Evolutionary conservation across 169 alveolate genomes (phyloP).

Genomic region (Eimeria mitis): DNA sequence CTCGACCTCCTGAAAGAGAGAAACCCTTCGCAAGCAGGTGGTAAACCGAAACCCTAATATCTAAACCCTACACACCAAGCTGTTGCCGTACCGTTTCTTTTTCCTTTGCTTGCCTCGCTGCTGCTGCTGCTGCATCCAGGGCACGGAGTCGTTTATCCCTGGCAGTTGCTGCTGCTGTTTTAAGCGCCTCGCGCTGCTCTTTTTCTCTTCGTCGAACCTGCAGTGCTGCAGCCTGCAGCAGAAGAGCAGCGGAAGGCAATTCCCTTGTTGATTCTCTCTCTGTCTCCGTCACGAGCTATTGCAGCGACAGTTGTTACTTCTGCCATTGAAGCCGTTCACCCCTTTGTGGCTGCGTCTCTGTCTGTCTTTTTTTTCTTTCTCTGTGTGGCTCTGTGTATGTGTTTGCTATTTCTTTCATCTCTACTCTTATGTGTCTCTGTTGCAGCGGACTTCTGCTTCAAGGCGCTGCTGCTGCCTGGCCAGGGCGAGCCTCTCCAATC

Average conservation of each 20-base stretch:
- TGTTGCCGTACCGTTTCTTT: not conserved
- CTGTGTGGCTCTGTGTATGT: too few species aligned
- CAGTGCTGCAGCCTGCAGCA: slow-evolving; percentile 21
- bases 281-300: not conserved
- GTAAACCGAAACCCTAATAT: not conserved
- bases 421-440: not conserved
- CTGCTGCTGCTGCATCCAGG: not conserved
- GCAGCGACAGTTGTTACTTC: not conserved
- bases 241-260: not conserved
- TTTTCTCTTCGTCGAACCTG: not conserved
- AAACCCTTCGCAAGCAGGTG: not conserved
- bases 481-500: slow-evolving; percentile 22
- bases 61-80: not conserved
- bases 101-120: not conserved
- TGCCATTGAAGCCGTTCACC: not conserved
- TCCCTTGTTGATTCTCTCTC: not conserved
- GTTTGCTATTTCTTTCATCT: not conserved
- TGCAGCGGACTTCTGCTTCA: not conserved
- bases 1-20: not conserved
- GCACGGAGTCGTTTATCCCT: not conserved
- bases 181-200: slow-evolving; percentile 30
- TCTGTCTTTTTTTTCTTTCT: not conserved
- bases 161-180: not conserved
- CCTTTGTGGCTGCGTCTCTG: not conserved
- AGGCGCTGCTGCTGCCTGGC: slow-evolving; percentile 48